Base-by-base conservation (phyloP, 148 eudicot species). In the Rhododendron molle region DNA sequence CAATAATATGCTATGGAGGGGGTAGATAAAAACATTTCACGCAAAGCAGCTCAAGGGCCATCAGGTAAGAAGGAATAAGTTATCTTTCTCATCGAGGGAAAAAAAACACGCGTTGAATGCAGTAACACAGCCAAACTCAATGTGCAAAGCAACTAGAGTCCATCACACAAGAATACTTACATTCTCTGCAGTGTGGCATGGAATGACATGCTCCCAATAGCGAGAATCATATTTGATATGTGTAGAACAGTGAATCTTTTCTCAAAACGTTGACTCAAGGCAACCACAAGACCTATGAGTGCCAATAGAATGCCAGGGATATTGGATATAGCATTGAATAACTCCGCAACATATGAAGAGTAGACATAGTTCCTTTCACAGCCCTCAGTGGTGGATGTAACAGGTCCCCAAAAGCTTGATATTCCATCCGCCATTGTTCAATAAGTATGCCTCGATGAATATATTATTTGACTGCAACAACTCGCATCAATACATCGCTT, bases 401-500 rank as follows among this genome's bases (percentile, higher is more conserved):
- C 98, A 81, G 98, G 98, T 46, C 98, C 98, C 98, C 98, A 95
- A 62, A 95, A 95, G 90, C 93, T 93, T 54, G 96, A 87, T 78
- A 93, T 83, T 78, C 90, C 93, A 89, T 89, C 94, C 67, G 89
- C 96, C 98, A 94, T 94, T 84, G 81, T 78, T 87, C 77, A 79
- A 58, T 83, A 85, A 62, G 30, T 50, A 46, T 54, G 46, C 79
- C 83, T 11, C 8, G 20, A 21, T 20, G 62, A 84, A 43, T 78
- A n/a, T 30, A 16, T 60, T 83, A 38, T 71, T 30, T 78, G 47
- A 73, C 21, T 47, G 40, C n/a, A 40, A 58, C 23, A 65, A 28
- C 79, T 49, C 7, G 54, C 81, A 34, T 46, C 79, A 32, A 85
- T 44, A 80, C 46, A 32, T 78, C 72, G 8, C 60, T 60, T 36